Evolutionary conservation across 345 rosid species (phyloP), one percentile per base, ranked within the genome.

Genomic region (Sisymbrium irio): DNA sequence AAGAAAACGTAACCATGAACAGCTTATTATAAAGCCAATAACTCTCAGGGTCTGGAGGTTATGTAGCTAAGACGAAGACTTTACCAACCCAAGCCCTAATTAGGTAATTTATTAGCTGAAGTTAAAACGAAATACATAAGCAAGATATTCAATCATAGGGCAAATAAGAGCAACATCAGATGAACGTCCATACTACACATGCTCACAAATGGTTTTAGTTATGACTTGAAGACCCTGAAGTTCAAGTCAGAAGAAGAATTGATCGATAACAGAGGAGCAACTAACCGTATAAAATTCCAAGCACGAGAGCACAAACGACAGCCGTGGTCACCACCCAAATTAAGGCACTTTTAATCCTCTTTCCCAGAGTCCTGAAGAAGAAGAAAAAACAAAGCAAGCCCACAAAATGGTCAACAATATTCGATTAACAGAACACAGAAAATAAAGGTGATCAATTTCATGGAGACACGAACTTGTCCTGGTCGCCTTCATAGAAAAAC

Each of bases 401-500:
- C 46, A 74, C 14, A 7, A 36, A 47, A 54, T 1, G 6, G 39
- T 53, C 35, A 82, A 55, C 57, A 28, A 57, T 1, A 32, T 49
- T 42, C 10, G 20, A 63, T 33, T 7, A 36, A 32, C n/a, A 44
- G 47, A 35, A 36, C 1, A 44, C 2, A 44, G 4, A 49, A 46
- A 40, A 2, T 54, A 40, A 3, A 63, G 3, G 3, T 22, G 20
- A 62, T 42, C 12, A 60, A 72, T 75, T 61, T 55, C 64, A 71
- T 82, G 28, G 17, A 72, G 51, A 62, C 7, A 84, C 96, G 55
- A 60, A 96, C 99, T 89, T 92, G 82, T 96, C 99, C 88, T 90
- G 99, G 82, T 96, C 99, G 62, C 98, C 99, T 82, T 96, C 99
- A 77, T 96, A 96, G 89, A 81, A 96, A 81, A 96, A 96, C 99